Base-by-base conservation (phyloP, 768 basidiomycete genomes). In the Boletus rufocinnamomeus region DNA sequence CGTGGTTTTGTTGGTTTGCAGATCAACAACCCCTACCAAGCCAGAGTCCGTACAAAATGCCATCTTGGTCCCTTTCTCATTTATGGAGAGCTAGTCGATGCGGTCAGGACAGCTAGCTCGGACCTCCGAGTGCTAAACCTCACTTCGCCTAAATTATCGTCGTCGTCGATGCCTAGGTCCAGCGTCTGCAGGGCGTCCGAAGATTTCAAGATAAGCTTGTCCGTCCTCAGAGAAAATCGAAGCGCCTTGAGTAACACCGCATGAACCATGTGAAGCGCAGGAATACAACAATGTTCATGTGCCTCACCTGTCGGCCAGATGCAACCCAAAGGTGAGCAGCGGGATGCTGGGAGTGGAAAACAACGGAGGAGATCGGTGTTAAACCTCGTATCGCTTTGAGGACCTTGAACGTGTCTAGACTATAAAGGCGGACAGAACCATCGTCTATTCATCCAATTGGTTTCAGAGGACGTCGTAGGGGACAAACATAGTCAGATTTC, bases 31-130 rank as follows among this genome's bases (percentile, higher is more conserved):
- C 0, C 91, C 90, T 14, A 91, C 87, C 17, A 66, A 62, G 0
- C 91, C 91, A 21, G 82, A 81, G 70, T 93, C 92, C 32, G 81
- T 79, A 59, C 84, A 83, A 70, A 89, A 91, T 6, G 88, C 89
- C 44, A 93, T 67, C 51, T 62, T 66, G 63, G 70, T 82, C 66
- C 64, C 77, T 77, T 82, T 81, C 30, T 68, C 62, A 72, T 84
- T 86, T 63, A 91, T 65, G 58, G 78, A 78, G 67, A 92, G 82
- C 90, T 93, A 72, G 70, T 77, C 81, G 72, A 76, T 69, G 41
- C 6, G 11, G 23, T 66, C 64, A 68, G 68, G 61, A 78, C 59
- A 76, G 48, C n/a, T 52, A 41, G 41, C 52, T 41, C 58, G 47
- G 35, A 53, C 16, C 17, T 35, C 11, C 11, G n/a, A 23, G 61